phyloP scores from a whole-genome alignment of 2,329 filamentous ascomycete species.

The Elsinoe arachidis region DNA sequence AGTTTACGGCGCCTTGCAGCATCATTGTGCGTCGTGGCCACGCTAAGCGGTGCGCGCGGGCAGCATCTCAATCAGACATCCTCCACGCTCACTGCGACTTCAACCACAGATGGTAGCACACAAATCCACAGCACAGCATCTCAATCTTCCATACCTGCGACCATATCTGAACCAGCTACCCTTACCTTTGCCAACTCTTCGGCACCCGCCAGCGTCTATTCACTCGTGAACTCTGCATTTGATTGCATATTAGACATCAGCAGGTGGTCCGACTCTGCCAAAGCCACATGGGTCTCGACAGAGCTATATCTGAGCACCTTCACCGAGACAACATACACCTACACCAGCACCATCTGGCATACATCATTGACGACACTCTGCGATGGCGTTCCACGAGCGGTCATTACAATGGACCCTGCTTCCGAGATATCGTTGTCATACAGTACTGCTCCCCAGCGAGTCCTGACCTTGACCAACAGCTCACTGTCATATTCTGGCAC shows the following conservation, averaged over 20 bases:
- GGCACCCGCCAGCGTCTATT: background rate
- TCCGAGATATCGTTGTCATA: background rate
- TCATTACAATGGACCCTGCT: background rate
- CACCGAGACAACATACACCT: background rate
- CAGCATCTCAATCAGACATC: no score
- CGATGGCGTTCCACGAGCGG: background rate
- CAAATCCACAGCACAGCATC: no score
- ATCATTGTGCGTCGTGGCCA: no score
- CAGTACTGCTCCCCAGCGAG: background rate
- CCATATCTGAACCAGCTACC: no score
- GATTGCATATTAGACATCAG: background rate
- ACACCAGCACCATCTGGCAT: background rate
- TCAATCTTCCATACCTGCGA: no score
- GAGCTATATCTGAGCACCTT: background rate
- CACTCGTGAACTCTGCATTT: background rate
- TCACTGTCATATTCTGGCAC: background rate
- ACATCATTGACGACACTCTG: background rate
- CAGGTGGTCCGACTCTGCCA: background rate
- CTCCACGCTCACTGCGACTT: no score
- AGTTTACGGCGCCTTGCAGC: no score
- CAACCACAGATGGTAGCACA: no score
- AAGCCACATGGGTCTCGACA: background rate
- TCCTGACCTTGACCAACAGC: background rate
- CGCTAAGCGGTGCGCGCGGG: no score
- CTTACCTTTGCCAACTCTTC: no score